phyloP scores from a whole-genome alignment of 2,329 filamentous ascomycete genomes.

The Pyrenophora graminea region DNA sequence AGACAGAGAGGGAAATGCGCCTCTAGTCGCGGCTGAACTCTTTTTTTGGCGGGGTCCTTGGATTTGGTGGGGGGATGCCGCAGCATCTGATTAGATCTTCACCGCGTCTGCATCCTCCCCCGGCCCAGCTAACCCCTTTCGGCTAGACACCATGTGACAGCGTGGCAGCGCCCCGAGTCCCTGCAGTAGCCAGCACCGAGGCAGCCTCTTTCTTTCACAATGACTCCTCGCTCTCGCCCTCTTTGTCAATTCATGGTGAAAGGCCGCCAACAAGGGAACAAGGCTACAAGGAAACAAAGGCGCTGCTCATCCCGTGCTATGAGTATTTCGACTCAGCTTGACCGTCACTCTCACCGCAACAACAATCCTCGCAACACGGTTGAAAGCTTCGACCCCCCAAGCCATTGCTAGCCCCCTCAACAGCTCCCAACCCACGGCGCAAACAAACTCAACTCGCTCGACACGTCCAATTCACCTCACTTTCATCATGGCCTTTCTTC shows the following conservation, averaged over 20 bases:
- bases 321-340: conserved; percentile 12
- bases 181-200: conserved; percentile 10
- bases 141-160: conserved; percentile 12
- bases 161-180: conserved; percentile 14
- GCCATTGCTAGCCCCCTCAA: background rate
- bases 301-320: conserved; percentile 9
- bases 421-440: background rate
- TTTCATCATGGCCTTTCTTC: conserved; percentile 37
- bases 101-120: conserved; percentile 3
- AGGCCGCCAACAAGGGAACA: conserved; percentile 4
- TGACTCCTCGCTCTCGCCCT: conserved; percentile 18
- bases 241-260: conserved; percentile 16
- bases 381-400: conserved; percentile 1
- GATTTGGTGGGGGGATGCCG: conserved; percentile 6
- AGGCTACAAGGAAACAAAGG: conserved; percentile 17
- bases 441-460: background rate
- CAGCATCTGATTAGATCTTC: conserved; percentile 35
- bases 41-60: conserved; percentile 28
- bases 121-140: background rate
- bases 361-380: background rate
- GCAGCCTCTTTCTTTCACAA: conserved; percentile 22
- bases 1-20: background rate
- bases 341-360: conserved; percentile 25
- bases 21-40: conserved; percentile 24
- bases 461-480: background rate